These are phyloP conservation scores for Paralagenidium karlingii DNA, from an alignment of 352 stramenopile genomes.

Conservation along the genomic window DNA sequence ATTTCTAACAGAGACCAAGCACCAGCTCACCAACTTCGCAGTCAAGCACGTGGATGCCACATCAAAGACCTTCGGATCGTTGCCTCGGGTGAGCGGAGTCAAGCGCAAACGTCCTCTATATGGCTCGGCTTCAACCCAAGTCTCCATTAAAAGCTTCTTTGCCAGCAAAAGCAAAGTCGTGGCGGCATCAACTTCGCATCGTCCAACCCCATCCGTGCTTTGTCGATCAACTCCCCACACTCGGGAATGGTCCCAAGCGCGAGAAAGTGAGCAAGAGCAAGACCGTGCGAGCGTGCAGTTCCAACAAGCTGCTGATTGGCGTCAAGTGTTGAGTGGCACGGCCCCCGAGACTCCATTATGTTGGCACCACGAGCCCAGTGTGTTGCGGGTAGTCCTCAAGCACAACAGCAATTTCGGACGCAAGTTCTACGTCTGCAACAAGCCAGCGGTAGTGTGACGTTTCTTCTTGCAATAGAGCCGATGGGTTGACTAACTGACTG, in stretches of 20 bases:
- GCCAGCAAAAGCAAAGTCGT: too few relatives aligned
- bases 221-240: background rate
- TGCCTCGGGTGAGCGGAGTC: too few relatives aligned
- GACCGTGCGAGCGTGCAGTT: too few relatives aligned
- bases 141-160: background rate
- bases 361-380: slow-evolving; percentile 42
- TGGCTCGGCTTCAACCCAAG: background rate
- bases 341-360: slow-evolving; percentile 48
- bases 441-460: slow-evolving; percentile 31
- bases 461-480: background rate
- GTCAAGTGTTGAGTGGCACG: slow-evolving; percentile 46
- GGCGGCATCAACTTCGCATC: too few relatives aligned
- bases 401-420: slow-evolving; percentile 67
- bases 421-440: slow-evolving; percentile 81
- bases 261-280: background rate
- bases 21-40: background rate
- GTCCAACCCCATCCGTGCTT: slow-evolving; percentile 2
- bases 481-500: too few relatives aligned
- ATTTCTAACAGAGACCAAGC: slow-evolving; percentile 1
- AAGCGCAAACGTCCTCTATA: background rate
- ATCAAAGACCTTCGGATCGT: too few relatives aligned
- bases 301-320: slow-evolving; percentile 60
- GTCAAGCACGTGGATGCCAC: too few relatives aligned
- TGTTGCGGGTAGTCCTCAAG: slow-evolving; percentile 71
- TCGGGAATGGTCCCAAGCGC: slow-evolving; percentile 9